A percentile compares a stretch with the other conserved stretches of the same genome.
Conservation (phyloP, 2,329 filamentous ascomycete species). For the Colletotrichum lindemuthianum region DNA sequence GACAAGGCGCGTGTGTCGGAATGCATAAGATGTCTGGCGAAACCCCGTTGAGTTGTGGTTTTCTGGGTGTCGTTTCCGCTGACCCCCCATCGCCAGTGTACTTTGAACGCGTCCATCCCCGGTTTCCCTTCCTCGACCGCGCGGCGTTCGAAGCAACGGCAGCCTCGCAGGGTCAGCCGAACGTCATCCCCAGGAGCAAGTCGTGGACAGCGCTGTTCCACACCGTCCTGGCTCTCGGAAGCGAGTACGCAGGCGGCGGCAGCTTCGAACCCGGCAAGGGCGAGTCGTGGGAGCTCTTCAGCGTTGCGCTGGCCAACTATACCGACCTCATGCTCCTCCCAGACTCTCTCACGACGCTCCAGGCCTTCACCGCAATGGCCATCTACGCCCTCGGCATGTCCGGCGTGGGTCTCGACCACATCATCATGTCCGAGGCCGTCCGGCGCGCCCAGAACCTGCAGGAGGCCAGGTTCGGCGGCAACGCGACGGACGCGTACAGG, state of each 20-base stretch:
- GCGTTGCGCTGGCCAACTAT: slow-evolving; percentile 41
- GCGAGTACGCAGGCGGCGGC: slow-evolving; percentile 43
- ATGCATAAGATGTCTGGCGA: slow-evolving; percentile 26
- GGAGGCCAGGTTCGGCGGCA: slow-evolving; percentile 36
- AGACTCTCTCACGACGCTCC: slow-evolving; percentile 43
- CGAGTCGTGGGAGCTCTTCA: slow-evolving; percentile 38
- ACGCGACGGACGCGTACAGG: slow-evolving; percentile 38
- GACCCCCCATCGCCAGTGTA: slow-evolving; percentile 42
- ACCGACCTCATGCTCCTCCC: slow-evolving; percentile 45
- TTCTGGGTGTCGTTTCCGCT: background rate
- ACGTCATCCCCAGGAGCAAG: slow-evolving; percentile 19
- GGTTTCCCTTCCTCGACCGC: slow-evolving; percentile 49
- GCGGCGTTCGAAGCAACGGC: slow-evolving; percentile 25
- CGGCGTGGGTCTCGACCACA: slow-evolving; percentile 39
- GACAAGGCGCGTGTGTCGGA: slow-evolving; percentile 21
- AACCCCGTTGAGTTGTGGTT: background rate
- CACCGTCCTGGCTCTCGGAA: slow-evolving; percentile 45
- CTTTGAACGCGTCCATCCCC: slow-evolving; percentile 48
- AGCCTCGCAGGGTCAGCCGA: slow-evolving; percentile 2
- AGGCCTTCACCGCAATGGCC: slow-evolving; percentile 45
- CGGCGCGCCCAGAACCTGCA: slow-evolving; percentile 44
- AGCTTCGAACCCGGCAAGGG: slow-evolving; percentile 35
- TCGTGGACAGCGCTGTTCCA: slow-evolving; percentile 48
- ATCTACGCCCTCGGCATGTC: slow-evolving; percentile 42
- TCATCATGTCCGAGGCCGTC: slow-evolving; percentile 44